Base-by-base conservation (phyloP, 352 stramenopile species). In the Phytophthora europaea region DNA sequence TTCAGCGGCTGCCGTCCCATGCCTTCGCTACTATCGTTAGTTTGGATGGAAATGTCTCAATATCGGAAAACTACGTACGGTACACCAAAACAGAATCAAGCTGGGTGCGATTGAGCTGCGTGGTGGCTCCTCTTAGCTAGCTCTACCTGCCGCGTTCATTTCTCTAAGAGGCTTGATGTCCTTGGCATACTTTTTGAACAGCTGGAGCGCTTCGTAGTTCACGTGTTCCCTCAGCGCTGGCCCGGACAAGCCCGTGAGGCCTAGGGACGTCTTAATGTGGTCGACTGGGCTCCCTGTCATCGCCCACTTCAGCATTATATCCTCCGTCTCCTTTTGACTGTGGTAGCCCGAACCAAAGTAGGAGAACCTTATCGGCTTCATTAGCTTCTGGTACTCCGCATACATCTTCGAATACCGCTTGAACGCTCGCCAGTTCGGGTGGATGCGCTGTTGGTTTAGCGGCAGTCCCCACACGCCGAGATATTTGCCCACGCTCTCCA, bases 1-100 rank as follows among this genome's bases (percentile, higher is more conserved):
- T 75, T 81, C 18, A 79, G 28, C 16, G 65, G 70, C 38, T 67
- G 51, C 2, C 74, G 47, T n/a, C 70, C 70, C 74, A 81, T 81
- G 5, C 38, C 38, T 40, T 40, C 15, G 34, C 4, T 40, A n/a
- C n/a, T n/a, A n/a, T n/a, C n/a, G n/a, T 16, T 45, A 2, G 4
- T 31, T 45, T 45, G 38, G 2, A n/a, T 18, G 13, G 4, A n/a
- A 16, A 31, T 31, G 28, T 31, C 28, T 31, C 28, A 31, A 31
- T 31, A 31, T 31, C 28, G 28, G 28, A 31, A 31, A 31, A 1
- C 28, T 31, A 31, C 8, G 28, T 31, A 31, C 28, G 28, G 28
- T 31, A 31, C 28, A 31, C 28, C 28, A 31, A 31, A 31, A 31
- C 28, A 31, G 28, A 31, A 31, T 31, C 28, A 31, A 31, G 28